Conservation (phyloP, 2,329 filamentous ascomycete genomes). For the Clonostachys byssicola region DNA sequence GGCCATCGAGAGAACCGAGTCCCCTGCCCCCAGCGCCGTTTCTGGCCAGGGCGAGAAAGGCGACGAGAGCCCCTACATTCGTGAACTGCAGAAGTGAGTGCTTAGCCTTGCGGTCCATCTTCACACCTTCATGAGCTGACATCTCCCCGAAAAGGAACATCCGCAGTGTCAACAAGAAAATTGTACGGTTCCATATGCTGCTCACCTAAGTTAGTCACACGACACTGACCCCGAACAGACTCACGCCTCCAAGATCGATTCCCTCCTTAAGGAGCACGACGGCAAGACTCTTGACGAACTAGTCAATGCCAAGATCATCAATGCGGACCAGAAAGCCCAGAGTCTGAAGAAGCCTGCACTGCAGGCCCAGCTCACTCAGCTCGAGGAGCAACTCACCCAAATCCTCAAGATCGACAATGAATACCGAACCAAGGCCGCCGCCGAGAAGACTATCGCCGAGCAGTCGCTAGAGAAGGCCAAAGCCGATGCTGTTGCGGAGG, state of each 20-base stretch:
- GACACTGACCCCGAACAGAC: slow-evolving; percentile 35
- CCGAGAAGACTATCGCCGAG: slow-evolving; percentile 57
- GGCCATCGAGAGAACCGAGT: slow-evolving; percentile 45
- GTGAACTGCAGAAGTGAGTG: slow-evolving; percentile 83
- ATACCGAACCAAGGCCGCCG: slow-evolving; percentile 56
- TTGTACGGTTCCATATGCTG: slow-evolving; percentile 56
- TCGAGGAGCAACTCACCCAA: slow-evolving; percentile 70
- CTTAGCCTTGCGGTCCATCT: background rate
- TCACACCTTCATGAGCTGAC: no score
- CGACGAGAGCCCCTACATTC: slow-evolving; percentile 75
- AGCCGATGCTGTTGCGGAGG: slow-evolving; percentile 45
- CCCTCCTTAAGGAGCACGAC: slow-evolving; percentile 64
- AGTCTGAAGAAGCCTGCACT: slow-evolving; percentile 73
- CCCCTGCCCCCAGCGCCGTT: slow-evolving; percentile 44
- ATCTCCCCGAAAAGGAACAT: slow-evolving; percentile 59
- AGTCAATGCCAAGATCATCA: slow-evolving; percentile 69
- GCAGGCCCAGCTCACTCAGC: slow-evolving; percentile 61
- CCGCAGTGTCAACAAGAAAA: slow-evolving; percentile 90
- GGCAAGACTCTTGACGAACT: slow-evolving; percentile 71
- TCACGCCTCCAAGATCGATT: slow-evolving; percentile 69
- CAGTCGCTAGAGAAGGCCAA: slow-evolving; percentile 53
- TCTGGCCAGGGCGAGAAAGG: slow-evolving; percentile 49
- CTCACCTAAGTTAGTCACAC: background rate
- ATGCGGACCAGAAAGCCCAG: slow-evolving; percentile 74
- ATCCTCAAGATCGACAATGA: slow-evolving; percentile 74